A percentile compares a stretch with the other conserved stretches of the same genome.
Conservation (phyloP, 2,329 filamentous ascomycete species). For the Diaporthe vexans region DNA sequence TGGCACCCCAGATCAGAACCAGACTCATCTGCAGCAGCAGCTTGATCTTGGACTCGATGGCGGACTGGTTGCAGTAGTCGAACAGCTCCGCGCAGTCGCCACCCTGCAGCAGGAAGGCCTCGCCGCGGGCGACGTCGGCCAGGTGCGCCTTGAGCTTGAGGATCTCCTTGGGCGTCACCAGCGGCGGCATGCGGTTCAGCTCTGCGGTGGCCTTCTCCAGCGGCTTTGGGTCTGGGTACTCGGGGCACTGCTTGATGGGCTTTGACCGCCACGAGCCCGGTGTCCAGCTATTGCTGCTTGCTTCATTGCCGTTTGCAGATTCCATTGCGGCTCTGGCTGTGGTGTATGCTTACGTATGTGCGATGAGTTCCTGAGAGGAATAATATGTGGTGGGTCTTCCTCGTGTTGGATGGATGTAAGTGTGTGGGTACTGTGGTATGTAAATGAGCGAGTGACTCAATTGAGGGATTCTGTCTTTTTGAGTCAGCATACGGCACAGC, state of each 20-base stretch:
- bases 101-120: slow-evolving; percentile 94
- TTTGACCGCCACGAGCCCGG: slow-evolving; percentile 81
- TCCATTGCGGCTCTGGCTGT: slow-evolving; percentile 26
- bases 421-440: too few species aligned
- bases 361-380: neutral
- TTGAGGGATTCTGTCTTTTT: slow-evolving; percentile 1
- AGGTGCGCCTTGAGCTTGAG: slow-evolving; percentile 82
- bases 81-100: slow-evolving; percentile 98
- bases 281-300: slow-evolving; percentile 59
- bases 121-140: slow-evolving; percentile 88
- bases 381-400: slow-evolving; percentile 29
- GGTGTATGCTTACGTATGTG: neutral
- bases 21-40: slow-evolving; percentile 96
- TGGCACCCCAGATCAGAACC: slow-evolving; percentile 89
- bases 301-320: slow-evolving; percentile 29
- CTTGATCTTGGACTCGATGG: slow-evolving; percentile 97
- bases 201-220: slow-evolving; percentile 73
- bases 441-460: slow-evolving; percentile 30
- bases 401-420: neutral
- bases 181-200: slow-evolving; percentile 78
- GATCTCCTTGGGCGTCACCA: slow-evolving; percentile 87
- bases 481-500: slow-evolving; percentile 12
- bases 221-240: slow-evolving; percentile 74
- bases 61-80: slow-evolving; percentile 90
- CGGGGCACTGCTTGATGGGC: slow-evolving; percentile 82